Evolutionary conservation across 331 rosid species (phyloP).

Genomic region (Stylosanthes scabra): DNA sequence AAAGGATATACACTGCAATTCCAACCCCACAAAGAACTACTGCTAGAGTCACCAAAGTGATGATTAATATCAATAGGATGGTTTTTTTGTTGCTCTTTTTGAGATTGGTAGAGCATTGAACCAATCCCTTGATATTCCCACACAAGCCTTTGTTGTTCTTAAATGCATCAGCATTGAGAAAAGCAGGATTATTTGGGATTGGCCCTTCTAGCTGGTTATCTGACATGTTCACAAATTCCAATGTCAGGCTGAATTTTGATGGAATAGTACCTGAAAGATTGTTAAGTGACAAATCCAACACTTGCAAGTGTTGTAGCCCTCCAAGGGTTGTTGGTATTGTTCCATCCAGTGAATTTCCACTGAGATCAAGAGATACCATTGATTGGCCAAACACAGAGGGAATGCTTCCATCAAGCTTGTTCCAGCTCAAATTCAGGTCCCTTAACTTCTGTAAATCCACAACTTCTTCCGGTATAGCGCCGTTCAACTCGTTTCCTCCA

Average conservation of each 20-base stretch:
- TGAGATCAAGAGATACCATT: slow-evolving; percentile 36
- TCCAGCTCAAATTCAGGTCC: slow-evolving; percentile 33
- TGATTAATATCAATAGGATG: background rate
- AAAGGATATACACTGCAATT: slow-evolving; percentile 17
- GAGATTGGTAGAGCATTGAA: slow-evolving; percentile 10
- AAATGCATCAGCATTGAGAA: slow-evolving; percentile 35
- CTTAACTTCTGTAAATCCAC: background rate
- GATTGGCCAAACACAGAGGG: slow-evolving; percentile 21
- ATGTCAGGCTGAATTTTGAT: background rate
- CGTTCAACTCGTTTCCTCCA: slow-evolving; percentile 44
- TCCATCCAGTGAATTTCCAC: slow-evolving; percentile 30
- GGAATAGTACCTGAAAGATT: slow-evolving; percentile 37
- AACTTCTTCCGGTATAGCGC: slow-evolving; percentile 46
- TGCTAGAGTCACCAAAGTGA: slow-evolving; percentile 10
- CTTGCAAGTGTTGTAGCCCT: background rate
- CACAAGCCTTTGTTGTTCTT: slow-evolving; percentile 41
- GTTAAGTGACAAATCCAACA: slow-evolving; percentile 35
- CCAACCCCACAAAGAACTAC: slow-evolving; percentile 22
- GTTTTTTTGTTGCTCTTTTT: slow-evolving; percentile 9
- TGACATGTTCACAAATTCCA: slow-evolving; percentile 24
- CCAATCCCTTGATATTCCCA: slow-evolving; percentile 32
- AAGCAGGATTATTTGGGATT: slow-evolving; percentile 36
- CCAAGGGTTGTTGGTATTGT: slow-evolving; percentile 33
- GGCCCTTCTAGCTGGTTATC: slow-evolving; percentile 45
- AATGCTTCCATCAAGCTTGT: slow-evolving; percentile 38